Evolutionary conservation across 768 basidiomycete species (phyloP).

Genomic region (Naganishia vishniacii): DNA sequence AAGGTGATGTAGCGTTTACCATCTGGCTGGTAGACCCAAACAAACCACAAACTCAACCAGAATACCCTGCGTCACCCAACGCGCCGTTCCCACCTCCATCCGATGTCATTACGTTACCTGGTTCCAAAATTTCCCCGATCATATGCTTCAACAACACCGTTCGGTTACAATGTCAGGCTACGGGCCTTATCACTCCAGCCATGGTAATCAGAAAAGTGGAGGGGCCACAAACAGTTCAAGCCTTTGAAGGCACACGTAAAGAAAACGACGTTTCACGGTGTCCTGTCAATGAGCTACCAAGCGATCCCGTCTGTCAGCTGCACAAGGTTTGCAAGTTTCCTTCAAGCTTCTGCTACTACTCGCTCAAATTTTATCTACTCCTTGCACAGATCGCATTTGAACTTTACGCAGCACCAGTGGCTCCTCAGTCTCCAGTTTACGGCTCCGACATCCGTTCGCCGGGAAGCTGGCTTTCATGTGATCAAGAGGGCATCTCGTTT

Average conservation of each 20-base stretch:
- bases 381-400: conserved; percentile 42
- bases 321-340: conserved; percentile 66
- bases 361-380: too few relatives aligned
- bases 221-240: conserved; percentile 79
- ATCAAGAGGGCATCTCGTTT: conserved; percentile 34
- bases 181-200: conserved; percentile 87
- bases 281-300: conserved; percentile 75
- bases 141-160: conserved; percentile 97
- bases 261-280: conserved; percentile 53
- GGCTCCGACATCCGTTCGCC: conserved; percentile 30
- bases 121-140: conserved; percentile 75
- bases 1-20: conserved; percentile 58
- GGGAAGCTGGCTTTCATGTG: conserved; percentile 39
- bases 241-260: conserved; percentile 66
- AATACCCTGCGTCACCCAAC: conserved; percentile 54
- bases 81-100: conserved; percentile 78
- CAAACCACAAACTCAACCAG: conserved; percentile 70
- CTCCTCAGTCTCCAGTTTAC: conserved; percentile 25
- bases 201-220: conserved; percentile 92
- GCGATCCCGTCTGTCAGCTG: conserved; percentile 89
- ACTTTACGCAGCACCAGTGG: conserved; percentile 29
- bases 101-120: conserved; percentile 73
- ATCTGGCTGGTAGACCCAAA: conserved; percentile 94
- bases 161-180: conserved; percentile 86
- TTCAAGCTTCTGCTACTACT: too few relatives aligned